phyloP scores from a whole-genome alignment of 768 basidiomycete genomes.

The Leucogyrophana mollusca region DNA sequence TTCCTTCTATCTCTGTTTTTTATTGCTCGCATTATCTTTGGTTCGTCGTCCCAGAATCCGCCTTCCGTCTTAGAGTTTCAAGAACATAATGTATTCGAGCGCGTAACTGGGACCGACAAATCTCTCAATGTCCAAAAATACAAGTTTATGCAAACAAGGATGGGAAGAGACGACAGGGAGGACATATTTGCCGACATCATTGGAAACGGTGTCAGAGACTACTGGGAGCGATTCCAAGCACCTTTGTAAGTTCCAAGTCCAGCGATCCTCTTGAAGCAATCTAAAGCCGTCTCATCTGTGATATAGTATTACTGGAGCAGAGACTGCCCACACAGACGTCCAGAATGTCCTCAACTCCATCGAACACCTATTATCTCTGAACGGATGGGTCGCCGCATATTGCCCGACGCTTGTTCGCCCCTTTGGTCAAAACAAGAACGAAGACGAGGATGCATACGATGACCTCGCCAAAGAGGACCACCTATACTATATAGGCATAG shows the following conservation, averaged over 20 bases:
- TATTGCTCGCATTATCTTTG: constrained; percentile 16
- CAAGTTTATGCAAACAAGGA: constrained; percentile 82
- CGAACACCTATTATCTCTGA: constrained; percentile 91
- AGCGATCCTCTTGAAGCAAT: background rate
- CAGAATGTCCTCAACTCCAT: constrained; percentile 88
- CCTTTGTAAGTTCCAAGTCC: constrained; percentile 68
- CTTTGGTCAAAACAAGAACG: constrained; percentile 86
- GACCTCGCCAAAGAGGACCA: constrained; percentile 82
- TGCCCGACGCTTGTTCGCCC: constrained; percentile 94
- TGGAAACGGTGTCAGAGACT: constrained; percentile 76
- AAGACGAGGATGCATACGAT: constrained; percentile 73
- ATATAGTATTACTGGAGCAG: constrained; percentile 69
- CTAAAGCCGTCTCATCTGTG: constrained; percentile 1
- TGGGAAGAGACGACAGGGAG: constrained; percentile 81
- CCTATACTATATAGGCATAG: constrained; percentile 91
- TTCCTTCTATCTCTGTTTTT: constrained; percentile 19
- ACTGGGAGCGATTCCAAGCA: constrained; percentile 89
- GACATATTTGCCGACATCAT: constrained; percentile 81
- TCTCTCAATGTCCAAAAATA: constrained; percentile 86
- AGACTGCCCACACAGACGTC: constrained; percentile 86
- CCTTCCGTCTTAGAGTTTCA: constrained; percentile 41
- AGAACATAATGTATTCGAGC: constrained; percentile 62
- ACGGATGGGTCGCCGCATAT: constrained; percentile 96
- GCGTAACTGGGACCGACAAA: constrained; percentile 66
- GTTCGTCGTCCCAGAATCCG: constrained; percentile 13